A percentile compares a stretch with the other conserved stretches of the same genome.
These are phyloP conservation scores for Euclidium syriacum DNA, from an alignment of 345 rosid genomes.

Conservation along the genomic window DNA sequence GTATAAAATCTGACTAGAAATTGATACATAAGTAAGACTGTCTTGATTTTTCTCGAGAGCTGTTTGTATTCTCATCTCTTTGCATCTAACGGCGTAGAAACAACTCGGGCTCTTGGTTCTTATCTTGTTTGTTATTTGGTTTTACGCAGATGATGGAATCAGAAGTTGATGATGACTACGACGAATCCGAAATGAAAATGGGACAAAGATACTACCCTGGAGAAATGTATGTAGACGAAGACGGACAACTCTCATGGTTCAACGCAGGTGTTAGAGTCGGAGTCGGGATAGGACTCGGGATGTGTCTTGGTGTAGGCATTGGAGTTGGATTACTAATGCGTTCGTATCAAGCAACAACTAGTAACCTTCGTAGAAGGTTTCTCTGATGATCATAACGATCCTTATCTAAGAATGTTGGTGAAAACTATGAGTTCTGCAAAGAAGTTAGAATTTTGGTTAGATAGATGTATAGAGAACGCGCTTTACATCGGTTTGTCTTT, in stretches of 20 bases:
- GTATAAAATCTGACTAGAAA: no score
- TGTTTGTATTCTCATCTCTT: neutral
- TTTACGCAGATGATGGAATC: conserved; percentile 47
- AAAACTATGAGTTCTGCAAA: neutral
- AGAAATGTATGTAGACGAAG: conserved; percentile 70
- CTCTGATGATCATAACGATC: conserved; percentile 46
- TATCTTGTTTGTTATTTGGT: neutral
- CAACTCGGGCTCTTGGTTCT: neutral
- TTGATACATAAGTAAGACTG: no score
- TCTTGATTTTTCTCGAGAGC: neutral
- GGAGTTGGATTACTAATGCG: conserved; percentile 96
- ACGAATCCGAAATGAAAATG: conserved; percentile 52
- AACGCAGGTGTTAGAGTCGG: conserved; percentile 96
- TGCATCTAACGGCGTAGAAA: neutral
- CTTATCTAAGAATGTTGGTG: conserved; percentile 10
- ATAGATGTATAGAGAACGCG: conserved; percentile 33
- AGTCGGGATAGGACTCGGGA: conserved; percentile 92
- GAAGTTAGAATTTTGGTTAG: conserved; percentile 33
- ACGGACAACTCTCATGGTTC: conserved; percentile 89
- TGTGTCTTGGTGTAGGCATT: conserved; percentile 86
- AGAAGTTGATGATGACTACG: conserved; percentile 47
- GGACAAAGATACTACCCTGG: conserved; percentile 44
- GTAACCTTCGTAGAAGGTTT: conserved; percentile 86
- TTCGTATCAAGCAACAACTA: conserved; percentile 89
- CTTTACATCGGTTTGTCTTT: neutral